Conservation (phyloP, 2,329 filamentous ascomycete genomes). For the Xylaria sp. region DNA sequence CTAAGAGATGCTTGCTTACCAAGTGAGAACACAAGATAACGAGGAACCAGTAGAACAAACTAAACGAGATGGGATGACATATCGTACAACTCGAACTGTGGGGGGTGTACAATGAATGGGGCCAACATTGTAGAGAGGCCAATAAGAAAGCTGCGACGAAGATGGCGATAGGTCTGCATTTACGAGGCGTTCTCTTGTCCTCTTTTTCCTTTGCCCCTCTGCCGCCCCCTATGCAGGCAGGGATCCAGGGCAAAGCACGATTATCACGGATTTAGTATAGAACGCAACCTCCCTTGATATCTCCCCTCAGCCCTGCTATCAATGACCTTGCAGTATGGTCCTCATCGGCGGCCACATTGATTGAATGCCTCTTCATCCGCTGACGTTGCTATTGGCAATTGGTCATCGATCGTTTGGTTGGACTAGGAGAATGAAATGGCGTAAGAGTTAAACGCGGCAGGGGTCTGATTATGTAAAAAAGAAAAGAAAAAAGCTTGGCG, state of each 20-base stretch:
- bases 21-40: neutral
- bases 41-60: neutral
- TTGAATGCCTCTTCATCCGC: neutral
- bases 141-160: neutral
- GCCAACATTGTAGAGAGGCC: neutral
- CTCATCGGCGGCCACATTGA: neutral
- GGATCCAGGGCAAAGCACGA: neutral
- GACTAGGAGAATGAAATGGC: neutral
- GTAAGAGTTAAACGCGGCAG: neutral
- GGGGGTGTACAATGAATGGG: neutral
- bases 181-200: neutral
- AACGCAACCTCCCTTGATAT: neutral
- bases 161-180: conserved; percentile 2
- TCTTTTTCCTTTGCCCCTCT: no score
- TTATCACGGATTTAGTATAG: no score
- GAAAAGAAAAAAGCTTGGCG: neutral
- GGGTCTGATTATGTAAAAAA: neutral
- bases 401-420: neutral
- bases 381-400: neutral
- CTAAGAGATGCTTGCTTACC: conserved; percentile 3
- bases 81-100: neutral
- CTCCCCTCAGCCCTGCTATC: neutral
- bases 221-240: neutral
- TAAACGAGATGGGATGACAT: neutral
- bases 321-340: neutral